Evolutionary conservation across 2,329 filamentous ascomycete species (phyloP), one percentile per base, ranked within the genome.

Genomic region (Fusarium coffeatum): DNA sequence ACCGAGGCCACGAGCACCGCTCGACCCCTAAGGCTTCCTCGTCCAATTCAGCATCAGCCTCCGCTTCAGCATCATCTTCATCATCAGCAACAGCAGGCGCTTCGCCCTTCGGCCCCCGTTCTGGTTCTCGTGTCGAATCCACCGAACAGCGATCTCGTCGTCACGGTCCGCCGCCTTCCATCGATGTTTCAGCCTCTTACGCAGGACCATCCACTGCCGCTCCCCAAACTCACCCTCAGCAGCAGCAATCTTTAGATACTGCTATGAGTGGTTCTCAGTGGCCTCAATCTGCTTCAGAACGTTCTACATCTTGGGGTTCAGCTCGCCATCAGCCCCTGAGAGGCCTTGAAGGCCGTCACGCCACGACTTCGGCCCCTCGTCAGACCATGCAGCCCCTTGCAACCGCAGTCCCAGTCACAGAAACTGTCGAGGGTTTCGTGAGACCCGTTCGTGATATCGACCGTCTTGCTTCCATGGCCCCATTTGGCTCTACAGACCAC

Each of bases 371-470:
- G 69, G 80, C 85, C 23, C 79, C 83, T 48, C 83, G 84, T 43
- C 84, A 87, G 43, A 59, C 70, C 41, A 72, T 79, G 48, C 91
- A 93, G 77, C 89, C 92, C 48, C 83, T 93, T 28, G 88, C 90
- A 34, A 87, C 90, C 10, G 86, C 90, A 22, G 84, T 90, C 32
- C 88, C 91, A 3, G 85, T 88, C 1, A 90, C 92, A 78, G 92
- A 94, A 73, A 83, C 86, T 18, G 81, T 87, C 41, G 92, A 95
- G 77, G 88, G 88, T 6, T 94, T 96, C 76, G 88, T 96, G 64
- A 89, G 94, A 54, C 93, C 92, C 10, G 91, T 95, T 37, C 90
- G 93, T 72, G 93, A 97, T 77, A 85, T 89, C 46, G 93, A 98
- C 78, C 89, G 94, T 64, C 86, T 96, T 62, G 93, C 92, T 48